Evolutionary conservation across 805 yeast genomes (phyloP), one percentile per base, ranked within the genome.

Genomic region (Nakazawaea ernobii): DNA sequence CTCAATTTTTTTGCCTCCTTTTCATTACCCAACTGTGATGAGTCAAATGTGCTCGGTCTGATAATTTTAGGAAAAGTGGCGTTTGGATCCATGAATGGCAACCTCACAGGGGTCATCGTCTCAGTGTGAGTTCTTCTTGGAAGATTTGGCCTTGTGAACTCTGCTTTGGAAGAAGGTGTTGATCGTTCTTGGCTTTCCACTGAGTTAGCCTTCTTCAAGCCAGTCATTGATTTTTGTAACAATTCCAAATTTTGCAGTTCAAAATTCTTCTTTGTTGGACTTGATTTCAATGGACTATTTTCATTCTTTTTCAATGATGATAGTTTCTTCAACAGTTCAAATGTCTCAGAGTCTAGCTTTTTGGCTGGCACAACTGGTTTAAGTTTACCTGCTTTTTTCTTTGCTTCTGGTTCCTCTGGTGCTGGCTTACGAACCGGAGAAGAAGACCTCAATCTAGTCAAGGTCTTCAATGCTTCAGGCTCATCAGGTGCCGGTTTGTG

Each of bases 1-100:
- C 61, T 61, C 40, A 77, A 59, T 37, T 66, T 66, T 11, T 53
- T 60, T 0, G 51, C 37, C 2, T 53, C 38, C 29, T 59, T 54
- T 41, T 53, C 54, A 33, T 54, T 48, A 24, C 38, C 35, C 35
- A 59, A 45, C 38, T 52, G 55, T 26, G 57, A 49, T 15, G 52
- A 45, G 29, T 57, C 59, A 24, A 53, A 20, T 3, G 55, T 54
- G 40, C 29, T 53, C 3, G 60, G 43, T 35, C 53, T 52, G 17
- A 33, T 32, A 20, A 49, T 28, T 3, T 38, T 50, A 14, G 50
- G 33, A 35, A 43, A n/a, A 11, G 46, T 20, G 26, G 39, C 38
- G 13, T 37, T 42, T 27, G 43, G 46, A 27, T 37, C 46, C 8
- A 40, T 20, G n/a, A 47, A 47, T 2, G 50, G 50, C 14, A 42